Evolutionary conservation across 2,329 filamentous ascomycete genomes (phyloP), one percentile per base, ranked within the genome.

Genomic region (Xylaria sp.): DNA sequence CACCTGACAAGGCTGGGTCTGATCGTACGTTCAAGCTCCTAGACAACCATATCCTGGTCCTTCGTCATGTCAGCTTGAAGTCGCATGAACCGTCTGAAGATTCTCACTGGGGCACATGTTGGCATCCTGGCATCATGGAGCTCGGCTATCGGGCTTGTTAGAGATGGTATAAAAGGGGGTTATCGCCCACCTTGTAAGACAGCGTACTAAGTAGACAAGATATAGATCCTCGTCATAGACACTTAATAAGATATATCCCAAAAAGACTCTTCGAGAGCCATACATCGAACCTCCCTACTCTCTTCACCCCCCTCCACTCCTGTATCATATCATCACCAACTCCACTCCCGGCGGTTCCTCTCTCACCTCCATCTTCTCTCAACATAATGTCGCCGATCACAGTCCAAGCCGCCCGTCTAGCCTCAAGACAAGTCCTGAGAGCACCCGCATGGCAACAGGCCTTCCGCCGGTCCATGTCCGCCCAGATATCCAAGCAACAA

Each of bases 341-440:
- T 66, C 68, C 54, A 59, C 65, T 70, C 68, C 40, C 10, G 21
- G 54, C 51, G n/a, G 57, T 37, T 44, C 32, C 44, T n/a, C 12
- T 65, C 57, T 68, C 69, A 63, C 66, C 53, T 53, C n/a, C 51
- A 50, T 48, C 44, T 25, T 44, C 40, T n/a, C 40, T 44, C 40
- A 25, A 54, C 47, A 69, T 5, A n/a, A 70, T 71, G 69, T 61
- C 69, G 29, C 66, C 69, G 0, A 29, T 60, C 59, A 63, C 63
- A 57, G 4, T 54, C 29, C 66, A 61, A 67, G 69, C 63, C 51
- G 62, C 54, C 50, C 69, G 66, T 61, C 66, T 71, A 13, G 66
- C 63, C 53, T 61, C 69, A 42, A 66, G 65, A 51, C 65, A 63
- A 60, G 65, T 40, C 32, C 21, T 65, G 29, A 57, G 57, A 10